Conservation (phyloP, 768 basidiomycete species). For the Lepiota venenata region DNA sequence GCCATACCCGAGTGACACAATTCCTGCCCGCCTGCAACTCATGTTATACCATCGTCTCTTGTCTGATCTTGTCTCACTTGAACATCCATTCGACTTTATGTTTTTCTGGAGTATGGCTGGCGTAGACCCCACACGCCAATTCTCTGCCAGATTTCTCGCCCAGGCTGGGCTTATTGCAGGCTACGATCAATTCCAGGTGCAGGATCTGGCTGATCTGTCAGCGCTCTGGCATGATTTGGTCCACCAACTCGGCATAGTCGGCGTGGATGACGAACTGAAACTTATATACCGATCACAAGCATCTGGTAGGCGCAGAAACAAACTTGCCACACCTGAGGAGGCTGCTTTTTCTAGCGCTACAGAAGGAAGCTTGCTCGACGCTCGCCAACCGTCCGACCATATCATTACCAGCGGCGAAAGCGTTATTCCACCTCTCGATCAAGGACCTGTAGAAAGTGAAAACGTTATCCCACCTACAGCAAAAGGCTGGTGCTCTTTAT, state of each 20-base stretch:
- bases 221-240: slow-evolving; percentile 27
- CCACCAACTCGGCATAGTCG: slow-evolving; percentile 22
- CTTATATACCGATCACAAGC: slow-evolving; percentile 48
- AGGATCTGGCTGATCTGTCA: slow-evolving; percentile 38
- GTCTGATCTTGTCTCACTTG: slow-evolving; percentile 39
- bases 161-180: slow-evolving; percentile 32
- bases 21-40: slow-evolving; percentile 63
- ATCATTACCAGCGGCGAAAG: no score
- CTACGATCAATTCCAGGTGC: slow-evolving; percentile 15
- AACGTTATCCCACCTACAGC: no score
- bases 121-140: slow-evolving; percentile 36
- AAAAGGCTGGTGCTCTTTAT: background rate
- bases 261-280: slow-evolving; percentile 39
- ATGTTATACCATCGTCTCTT: slow-evolving; percentile 78
- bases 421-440: no score
- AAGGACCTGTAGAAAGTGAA: no score
- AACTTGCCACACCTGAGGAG: background rate
- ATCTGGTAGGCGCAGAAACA: slow-evolving; percentile 17
- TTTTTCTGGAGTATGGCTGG: slow-evolving; percentile 47
- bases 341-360: background rate
- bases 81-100: slow-evolving; percentile 48
- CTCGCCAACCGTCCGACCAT: no score
- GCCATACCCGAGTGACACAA: slow-evolving; percentile 56
- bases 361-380: no score
- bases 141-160: slow-evolving; percentile 50